Conservation (phyloP, 202 grass and related monocot genomes). For the Setaria italica region DNA sequence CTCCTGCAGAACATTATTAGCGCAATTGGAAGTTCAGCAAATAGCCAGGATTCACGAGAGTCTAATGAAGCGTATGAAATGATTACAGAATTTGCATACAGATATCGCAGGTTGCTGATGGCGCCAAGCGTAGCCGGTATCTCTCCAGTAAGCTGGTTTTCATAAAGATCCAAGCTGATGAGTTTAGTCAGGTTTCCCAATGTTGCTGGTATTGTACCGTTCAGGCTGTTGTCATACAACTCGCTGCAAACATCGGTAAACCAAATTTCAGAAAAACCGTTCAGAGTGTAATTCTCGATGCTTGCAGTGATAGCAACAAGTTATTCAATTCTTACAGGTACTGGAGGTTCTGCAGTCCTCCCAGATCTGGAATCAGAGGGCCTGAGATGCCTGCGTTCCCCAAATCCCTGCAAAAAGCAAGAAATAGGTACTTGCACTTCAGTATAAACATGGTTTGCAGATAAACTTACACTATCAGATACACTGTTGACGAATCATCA, state of each 20-base stretch:
- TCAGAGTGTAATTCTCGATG: background rate
- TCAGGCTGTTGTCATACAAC: slow-evolving; percentile 17
- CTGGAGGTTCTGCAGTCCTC: slow-evolving; percentile 56
- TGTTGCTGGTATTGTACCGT: slow-evolving; percentile 25
- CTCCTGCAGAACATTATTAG: slow-evolving; percentile 28
- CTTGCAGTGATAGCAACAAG: background rate
- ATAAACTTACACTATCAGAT: background rate
- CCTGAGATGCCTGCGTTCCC: slow-evolving; percentile 54
- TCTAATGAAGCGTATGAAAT: background rate
- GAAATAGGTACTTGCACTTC: background rate
- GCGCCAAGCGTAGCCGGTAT: slow-evolving; percentile 47
- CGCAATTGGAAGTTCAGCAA: background rate
- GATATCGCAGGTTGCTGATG: background rate
- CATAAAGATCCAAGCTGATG: slow-evolving; percentile 30
- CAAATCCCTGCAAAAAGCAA: slow-evolving; percentile 54
- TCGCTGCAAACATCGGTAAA: background rate
- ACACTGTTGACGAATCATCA: background rate
- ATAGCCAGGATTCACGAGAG: background rate
- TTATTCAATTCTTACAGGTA: slow-evolving; percentile 56
- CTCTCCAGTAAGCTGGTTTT: slow-evolving; percentile 6
- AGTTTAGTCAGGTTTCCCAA: slow-evolving; percentile 19
- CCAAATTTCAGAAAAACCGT: background rate
- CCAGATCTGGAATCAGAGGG: slow-evolving; percentile 53
- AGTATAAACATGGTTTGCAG: background rate
- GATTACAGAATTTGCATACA: slow-evolving; percentile 20